Conservation (phyloP, 2,329 filamentous ascomycete species). For the Fusarium redolens region DNA sequence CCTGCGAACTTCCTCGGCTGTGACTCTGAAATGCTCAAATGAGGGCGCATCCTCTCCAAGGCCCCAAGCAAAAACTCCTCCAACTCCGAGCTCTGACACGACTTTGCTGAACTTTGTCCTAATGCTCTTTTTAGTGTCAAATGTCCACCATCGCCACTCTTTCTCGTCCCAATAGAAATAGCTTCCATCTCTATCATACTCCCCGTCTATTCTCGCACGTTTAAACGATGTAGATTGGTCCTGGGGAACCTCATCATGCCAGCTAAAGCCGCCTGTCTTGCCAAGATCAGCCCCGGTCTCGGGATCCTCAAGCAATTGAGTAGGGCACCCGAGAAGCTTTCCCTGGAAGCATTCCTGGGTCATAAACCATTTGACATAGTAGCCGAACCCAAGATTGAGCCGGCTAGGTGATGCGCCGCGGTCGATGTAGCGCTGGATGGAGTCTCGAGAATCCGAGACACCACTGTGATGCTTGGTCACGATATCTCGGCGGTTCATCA, state of each 20-base stretch:
- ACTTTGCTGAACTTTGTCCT: constrained; percentile 70
- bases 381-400: constrained; percentile 73
- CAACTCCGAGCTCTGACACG: constrained; percentile 65
- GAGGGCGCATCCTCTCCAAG: constrained; percentile 72
- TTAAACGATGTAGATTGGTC: constrained; percentile 68
- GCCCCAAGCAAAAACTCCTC: constrained; percentile 82
- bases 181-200: constrained; percentile 69
- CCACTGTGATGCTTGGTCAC: constrained; percentile 73
- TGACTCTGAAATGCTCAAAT: constrained; percentile 56
- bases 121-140: constrained; percentile 73
- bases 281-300: constrained; percentile 67
- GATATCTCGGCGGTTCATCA: constrained; percentile 76
- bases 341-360: constrained; percentile 57
- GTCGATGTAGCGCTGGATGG: constrained; percentile 69
- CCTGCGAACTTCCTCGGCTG: constrained; percentile 40
- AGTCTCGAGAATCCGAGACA: constrained; percentile 64
- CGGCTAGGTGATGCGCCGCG: constrained; percentile 63
- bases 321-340: constrained; percentile 64
- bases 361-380: constrained; percentile 74
- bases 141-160: constrained; percentile 77
- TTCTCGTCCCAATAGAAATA: constrained; percentile 74
- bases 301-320: constrained; percentile 67
- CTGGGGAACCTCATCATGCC: constrained; percentile 64
- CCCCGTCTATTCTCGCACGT: constrained; percentile 63
- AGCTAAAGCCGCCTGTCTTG: constrained; percentile 70